Conservation (phyloP, 2,329 filamentous ascomycete genomes). For the Colletotrichum cuscutae region DNA sequence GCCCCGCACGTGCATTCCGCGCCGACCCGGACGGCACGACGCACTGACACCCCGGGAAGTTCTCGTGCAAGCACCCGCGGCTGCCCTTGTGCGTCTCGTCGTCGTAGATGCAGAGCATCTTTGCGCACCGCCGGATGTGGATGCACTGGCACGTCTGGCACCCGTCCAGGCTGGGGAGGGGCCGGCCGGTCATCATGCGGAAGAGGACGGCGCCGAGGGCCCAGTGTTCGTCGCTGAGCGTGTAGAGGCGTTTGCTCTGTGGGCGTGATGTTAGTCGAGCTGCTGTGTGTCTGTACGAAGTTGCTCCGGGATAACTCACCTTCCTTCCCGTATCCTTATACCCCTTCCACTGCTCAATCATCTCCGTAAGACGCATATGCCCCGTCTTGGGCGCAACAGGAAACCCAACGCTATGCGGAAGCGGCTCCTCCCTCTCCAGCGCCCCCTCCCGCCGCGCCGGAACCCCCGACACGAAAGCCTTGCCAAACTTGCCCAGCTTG, state of each 20-base stretch:
- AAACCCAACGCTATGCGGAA: constrained; percentile 2
- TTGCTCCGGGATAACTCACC: neutral
- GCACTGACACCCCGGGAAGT: constrained; percentile 32
- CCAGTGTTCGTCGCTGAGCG: constrained; percentile 49
- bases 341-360: constrained; percentile 28
- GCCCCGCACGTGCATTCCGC: no score
- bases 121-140: constrained; percentile 37
- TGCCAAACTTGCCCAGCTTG: constrained; percentile 61
- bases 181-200: constrained; percentile 52
- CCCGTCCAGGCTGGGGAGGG: constrained; percentile 41
- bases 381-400: constrained; percentile 29
- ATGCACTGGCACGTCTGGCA: constrained; percentile 43
- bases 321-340: constrained; percentile 13
- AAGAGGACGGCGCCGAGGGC: constrained; percentile 51
- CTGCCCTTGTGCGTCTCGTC: neutral
- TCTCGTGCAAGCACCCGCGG: constrained; percentile 36
- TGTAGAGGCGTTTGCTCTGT: constrained; percentile 47
- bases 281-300: neutral
- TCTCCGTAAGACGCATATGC: constrained; percentile 6
- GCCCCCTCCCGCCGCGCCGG: constrained; percentile 29
- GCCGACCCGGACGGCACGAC: neutral
- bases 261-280: neutral
- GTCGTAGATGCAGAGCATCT: constrained; percentile 20
- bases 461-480: constrained; percentile 53
- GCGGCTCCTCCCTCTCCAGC: constrained; percentile 17